Base-by-base conservation (phyloP, 202 grass and related monocot genomes). In the Saccharum hybrid region DNA sequence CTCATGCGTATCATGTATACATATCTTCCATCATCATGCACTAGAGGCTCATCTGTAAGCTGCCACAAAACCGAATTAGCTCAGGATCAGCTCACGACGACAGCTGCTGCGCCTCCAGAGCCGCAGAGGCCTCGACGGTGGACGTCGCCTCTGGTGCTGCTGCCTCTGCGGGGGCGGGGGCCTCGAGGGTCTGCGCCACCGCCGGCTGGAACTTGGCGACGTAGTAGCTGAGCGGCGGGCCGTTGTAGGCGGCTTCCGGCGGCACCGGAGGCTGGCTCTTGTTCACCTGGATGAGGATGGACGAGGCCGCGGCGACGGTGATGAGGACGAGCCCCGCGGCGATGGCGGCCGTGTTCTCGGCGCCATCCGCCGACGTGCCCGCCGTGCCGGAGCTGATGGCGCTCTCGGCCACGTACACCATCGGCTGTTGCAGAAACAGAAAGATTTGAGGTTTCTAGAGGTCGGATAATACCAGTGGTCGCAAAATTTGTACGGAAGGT, bases 211-310 rank as follows among this genome's bases (percentile, higher is more conserved):
- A 99, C 83, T 94, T 96, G 88, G 78, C 49, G 72, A 99, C 78
- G 84, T 99, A 99, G 91, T 99, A 99, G 84, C 91, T 92, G 34
- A 99, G 97, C 2, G 97, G 93, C n/a, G 97, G 97, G 11, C 97
- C 97, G 57, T 66, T 82, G 79, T 99, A 99, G 4, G 72, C 45
- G 14, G 70, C 51, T 3, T 38, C 54, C 68, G 76, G 78, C 63
- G 75, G 68, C 36, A 86, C 79, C 40, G 52, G 37, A 10, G 88
- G 90, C 85, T 92, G 87, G 72, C 89, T 96, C 88, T 89, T 99
- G 62, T 60, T 68, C 15, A 99, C 91, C 82, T 91, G 97, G 59
- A 99, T 62, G 74, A 99, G 91, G 81, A 96, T 85, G 33, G 77
- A 86, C 0, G 97, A 88, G n/a, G 86, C 93, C 19, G 77, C 72